Evolutionary conservation across 2,329 filamentous ascomycete species (phyloP), one percentile per base, ranked within the genome.

Genomic region (Clonostachys rhizophaga): DNA sequence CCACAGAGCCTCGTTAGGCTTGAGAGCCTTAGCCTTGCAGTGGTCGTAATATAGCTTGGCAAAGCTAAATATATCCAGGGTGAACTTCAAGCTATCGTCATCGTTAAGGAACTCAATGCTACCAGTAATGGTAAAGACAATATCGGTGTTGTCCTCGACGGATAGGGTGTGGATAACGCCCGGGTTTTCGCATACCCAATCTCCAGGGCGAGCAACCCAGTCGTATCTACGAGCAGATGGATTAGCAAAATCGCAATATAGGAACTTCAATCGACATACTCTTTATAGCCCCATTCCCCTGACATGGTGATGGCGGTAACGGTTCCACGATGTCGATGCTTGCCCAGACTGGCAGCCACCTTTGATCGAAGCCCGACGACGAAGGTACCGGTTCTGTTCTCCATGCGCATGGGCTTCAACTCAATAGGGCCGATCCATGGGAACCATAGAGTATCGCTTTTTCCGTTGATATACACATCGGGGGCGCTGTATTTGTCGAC

Each of bases 51-150:
- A 50, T 35, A 50, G 11, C 46, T 50, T 50, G 33, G 49, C 49
- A 39, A 58, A 57, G 49, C 54, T 54, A 24, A 58, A 58, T 14
- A 58, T 24, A 36, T 58, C 55, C 4, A 58, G 41, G 2, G 54
- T 49, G 12, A 52, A 50, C 44, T 56, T 55, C 36, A 58, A 16
- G 30, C 45, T 56, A 42, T 56, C 55, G 24, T 58, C 55, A 1
- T 58, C 55, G 20, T 58, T 57, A 9, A 58, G 48, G 47, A 58
- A 58, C 45, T 58, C 55, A 10, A 58, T 54, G 39, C 54, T 56
- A 12, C 55, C 55, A 41, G 52, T 48, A n/a, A 57, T 42, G 12
- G 55, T 58, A 16, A 58, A 58, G 9, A 58, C 54, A 10, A 58
- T 55, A 36, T 57, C 55, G 5, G 55, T 56, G 43, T 55, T 46